Evolutionary conservation across 345 rosid genomes (phyloP).

Genomic region (Eucalyptus cladocalyx): DNA sequence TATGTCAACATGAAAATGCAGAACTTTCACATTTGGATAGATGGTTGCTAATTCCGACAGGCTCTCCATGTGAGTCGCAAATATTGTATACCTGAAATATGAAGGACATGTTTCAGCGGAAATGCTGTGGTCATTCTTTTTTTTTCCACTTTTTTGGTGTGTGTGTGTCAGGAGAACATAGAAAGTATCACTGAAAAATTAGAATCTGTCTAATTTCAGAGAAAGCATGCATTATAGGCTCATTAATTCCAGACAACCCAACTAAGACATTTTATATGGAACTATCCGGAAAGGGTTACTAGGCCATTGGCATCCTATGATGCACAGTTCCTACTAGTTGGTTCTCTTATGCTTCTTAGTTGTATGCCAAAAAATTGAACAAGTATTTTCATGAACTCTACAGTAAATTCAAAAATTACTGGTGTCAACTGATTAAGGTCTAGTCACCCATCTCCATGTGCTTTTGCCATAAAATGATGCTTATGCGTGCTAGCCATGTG

Average conservation of each 20-base stretch:
- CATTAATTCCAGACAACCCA: background rate
- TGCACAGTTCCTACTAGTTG: background rate
- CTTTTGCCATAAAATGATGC: background rate
- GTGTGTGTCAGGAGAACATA: background rate
- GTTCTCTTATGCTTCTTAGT: background rate
- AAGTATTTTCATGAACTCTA: background rate
- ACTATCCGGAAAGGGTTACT: background rate
- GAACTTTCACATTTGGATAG: constrained; percentile 77
- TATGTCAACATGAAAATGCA: constrained; percentile 67
- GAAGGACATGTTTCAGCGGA: background rate
- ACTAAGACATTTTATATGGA: background rate
- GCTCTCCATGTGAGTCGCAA: constrained; percentile 88
- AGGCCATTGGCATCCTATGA: background rate
- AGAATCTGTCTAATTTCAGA: background rate
- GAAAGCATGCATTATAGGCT: background rate
- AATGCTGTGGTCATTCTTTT: background rate
- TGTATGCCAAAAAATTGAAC: background rate
- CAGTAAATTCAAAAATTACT: background rate
- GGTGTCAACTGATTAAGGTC: background rate
- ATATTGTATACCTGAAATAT: constrained; percentile 65
- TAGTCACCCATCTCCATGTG: background rate
- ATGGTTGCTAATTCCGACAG: constrained; percentile 72
- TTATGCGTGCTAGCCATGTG: background rate
- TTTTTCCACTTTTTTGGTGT: background rate
- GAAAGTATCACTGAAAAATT: background rate